Evolutionary conservation across 768 basidiomycete species (phyloP), one percentile per base, ranked within the genome.

Genomic region (Tulasnella sp.): DNA sequence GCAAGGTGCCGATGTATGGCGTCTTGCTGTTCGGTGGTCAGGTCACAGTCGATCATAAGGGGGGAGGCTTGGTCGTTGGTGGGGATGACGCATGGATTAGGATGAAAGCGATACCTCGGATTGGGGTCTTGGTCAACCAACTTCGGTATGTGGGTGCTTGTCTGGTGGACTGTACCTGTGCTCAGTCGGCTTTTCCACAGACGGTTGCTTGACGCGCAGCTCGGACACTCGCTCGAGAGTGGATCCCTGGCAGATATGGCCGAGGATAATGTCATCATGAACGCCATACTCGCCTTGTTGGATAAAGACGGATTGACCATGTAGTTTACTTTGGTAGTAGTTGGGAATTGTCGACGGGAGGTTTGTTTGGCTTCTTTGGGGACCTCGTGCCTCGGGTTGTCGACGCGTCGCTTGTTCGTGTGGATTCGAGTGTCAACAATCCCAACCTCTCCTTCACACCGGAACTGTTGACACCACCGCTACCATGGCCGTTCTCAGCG

Each of bases 91-190:
- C 72, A 4, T 64, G 66, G 60, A 69, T 96, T 58, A 82, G 77
- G 63, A 67, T 94, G 60, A 79, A 75, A 55, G 86, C 89, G 0
- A 87, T 83, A 79, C 86, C 92, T n/a, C 77, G 90, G 7, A 93
- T 94, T 48, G 91, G 90, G 1, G 81, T 91, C 9, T 75, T 96
- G 27, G 84, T 89, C 39, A 91, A 91, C 64, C 87, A 91, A 62
- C 70, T 92, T 9, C 75, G 87, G 87, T 86, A 65, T 34, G 65
- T 63, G 29, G 21, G 7, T 31, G 5, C 45, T 25, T 31, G 12
- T 23, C 40, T 42, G 3, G 11, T 15, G 14, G n/a, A 1, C 4
- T 14, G 27, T 17, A 35, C 27, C 3, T 2, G 25, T 4, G 39
- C 41, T 41, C 45, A 57, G 40, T 35, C 45, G 36, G 32, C 36